These are phyloP conservation scores for Cyamopsis tetragonoloba DNA, from an alignment of 306 rosid genomes.

Conservation along the genomic window DNA sequence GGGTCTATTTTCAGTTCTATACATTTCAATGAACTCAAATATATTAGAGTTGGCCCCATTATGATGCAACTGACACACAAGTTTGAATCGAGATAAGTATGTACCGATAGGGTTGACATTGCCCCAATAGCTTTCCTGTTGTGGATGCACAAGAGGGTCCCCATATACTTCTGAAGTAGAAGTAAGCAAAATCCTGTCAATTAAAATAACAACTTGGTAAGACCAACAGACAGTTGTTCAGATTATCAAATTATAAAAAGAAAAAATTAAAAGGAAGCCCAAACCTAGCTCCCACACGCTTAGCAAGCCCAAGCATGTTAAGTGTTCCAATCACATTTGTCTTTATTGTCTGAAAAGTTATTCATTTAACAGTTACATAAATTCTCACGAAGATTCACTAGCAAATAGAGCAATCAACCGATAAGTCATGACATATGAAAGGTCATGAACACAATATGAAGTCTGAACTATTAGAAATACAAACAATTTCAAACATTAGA, in stretches of 20 bases:
- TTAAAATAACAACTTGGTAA: constrained; percentile 20
- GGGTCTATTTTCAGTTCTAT: neutral
- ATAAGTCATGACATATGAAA: too few relatives aligned
- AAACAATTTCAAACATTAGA: neutral
- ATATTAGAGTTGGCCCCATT: neutral
- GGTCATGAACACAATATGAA: neutral
- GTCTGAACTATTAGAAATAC: neutral
- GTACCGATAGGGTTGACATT: constrained; percentile 96
- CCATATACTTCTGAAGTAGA: constrained; percentile 96
- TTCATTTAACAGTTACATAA: constrained; percentile 26
- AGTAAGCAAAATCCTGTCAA: constrained; percentile 81
- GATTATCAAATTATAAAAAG: neutral
- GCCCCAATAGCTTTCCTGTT: constrained; percentile 88
- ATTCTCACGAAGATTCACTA: constrained; percentile 18
- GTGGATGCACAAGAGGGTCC: constrained; percentile 93
- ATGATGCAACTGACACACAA: neutral
- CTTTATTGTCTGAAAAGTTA: constrained; percentile 73
- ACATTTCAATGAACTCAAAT: neutral
- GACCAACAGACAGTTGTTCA: constrained; percentile 4
- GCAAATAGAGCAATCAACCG: neutral
- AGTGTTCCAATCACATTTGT: constrained; percentile 88
- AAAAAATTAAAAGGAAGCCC: too few relatives aligned
- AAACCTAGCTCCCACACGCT: constrained; percentile 96
- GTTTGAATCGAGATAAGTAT: constrained; percentile 5
- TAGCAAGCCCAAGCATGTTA: constrained; percentile 97